Evolutionary conservation across 2,329 filamentous ascomycete species (phyloP), one percentile per base, ranked within the genome.

Genomic region (Pseudogymnoascus pannorum): DNA sequence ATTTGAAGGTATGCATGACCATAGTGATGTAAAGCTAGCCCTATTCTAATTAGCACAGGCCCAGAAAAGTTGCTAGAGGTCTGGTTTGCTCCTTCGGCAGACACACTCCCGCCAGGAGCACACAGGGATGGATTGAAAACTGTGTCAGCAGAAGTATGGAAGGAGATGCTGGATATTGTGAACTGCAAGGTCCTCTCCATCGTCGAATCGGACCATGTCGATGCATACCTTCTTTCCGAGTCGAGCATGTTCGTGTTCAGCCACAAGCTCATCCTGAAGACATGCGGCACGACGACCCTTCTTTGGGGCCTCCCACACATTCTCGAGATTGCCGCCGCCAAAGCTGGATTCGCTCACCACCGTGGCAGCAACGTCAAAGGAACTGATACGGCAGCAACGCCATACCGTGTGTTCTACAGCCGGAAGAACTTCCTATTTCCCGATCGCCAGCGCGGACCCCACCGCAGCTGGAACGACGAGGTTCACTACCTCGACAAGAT

Each of bases 191-290:
- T 99, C 61, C 81, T 99, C 61, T 99, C 94, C 3, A 88, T 96
- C 65, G 85, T 99, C 66, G 87, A 93, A 73, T 96, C 93, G 22
- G 92, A 96, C 66, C 87, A 93, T 72, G 89, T 97, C 69, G 94
- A 99, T 72, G 93, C 94, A 66, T 99, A 99, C 73, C 85, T 99
- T 5, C 82, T 99, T 61, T 99, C 94, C 65, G 94, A 99, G 78
- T 97, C 94, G 40, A 97, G 94, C 88, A 96, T 99, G 92, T 99
- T 99, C 74, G 91, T 99, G 69, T 99, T 96, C 76, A 92, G 92
- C n/a, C 94, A 99, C 84, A 99, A 99, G 81, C 84, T 99, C 66
- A 96, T 99, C 64, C 81, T 99, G 68, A 99, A 99, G 84, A 99
- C 94, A 6, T 99, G 94, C 71, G 94, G 94, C 64, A 99, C 94